Conservation (phyloP, 768 basidiomycete species). For the Calvatia gigantea region DNA sequence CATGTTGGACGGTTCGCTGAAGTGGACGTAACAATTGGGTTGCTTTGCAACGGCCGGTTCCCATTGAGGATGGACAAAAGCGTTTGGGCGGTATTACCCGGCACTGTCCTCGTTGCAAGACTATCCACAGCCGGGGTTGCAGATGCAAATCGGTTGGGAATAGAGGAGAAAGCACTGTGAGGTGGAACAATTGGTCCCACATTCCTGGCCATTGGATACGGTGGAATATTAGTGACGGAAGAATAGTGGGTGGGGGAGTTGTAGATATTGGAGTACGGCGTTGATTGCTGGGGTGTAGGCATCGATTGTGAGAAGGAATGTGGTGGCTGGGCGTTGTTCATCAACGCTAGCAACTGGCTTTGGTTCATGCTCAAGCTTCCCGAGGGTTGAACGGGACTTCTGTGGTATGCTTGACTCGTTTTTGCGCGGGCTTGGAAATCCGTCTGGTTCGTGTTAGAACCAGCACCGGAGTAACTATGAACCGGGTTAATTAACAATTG, state of each 20-base stretch:
- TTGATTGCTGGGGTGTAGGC: background rate
- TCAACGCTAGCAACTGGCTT: slow-evolving; percentile 41
- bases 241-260: background rate
- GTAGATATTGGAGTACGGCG: background rate
- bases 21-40: background rate
- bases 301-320: slow-evolving; percentile 1
- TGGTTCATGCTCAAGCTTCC: slow-evolving; percentile 51
- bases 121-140: slow-evolving; percentile 9
- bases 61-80: slow-evolving; percentile 28
- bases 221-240: background rate
- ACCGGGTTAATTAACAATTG: slow-evolving; percentile 9
- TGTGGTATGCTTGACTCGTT: slow-evolving; percentile 43
- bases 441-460: background rate
- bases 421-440: slow-evolving; percentile 40
- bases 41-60: slow-evolving; percentile 13
- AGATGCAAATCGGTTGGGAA: slow-evolving; percentile 1
- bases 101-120: background rate
- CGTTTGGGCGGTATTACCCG: slow-evolving; percentile 13
- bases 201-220: background rate
- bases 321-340: slow-evolving; percentile 31
- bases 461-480: background rate
- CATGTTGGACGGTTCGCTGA: slow-evolving; percentile 3
- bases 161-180: background rate
- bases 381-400: slow-evolving; percentile 26
- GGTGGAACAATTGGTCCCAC: background rate